Evolutionary conservation across 202 grass and related monocot species (phyloP), one percentile per base, ranked within the genome.

Genomic region (Eragrostis tef): DNA sequence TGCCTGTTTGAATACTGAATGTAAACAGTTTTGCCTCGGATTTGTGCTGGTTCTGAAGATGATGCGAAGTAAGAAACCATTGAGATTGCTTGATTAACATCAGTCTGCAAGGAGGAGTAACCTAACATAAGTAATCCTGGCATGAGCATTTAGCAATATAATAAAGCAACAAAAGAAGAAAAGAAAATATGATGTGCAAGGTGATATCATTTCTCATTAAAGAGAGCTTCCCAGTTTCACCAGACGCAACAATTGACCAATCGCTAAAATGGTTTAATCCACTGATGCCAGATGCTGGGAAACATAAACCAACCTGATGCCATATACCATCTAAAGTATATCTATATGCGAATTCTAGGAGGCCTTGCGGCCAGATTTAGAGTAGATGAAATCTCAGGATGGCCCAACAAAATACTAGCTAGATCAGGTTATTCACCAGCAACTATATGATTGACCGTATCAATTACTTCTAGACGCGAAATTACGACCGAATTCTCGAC

Each of bases 51-150:
- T 56, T 95, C 93, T 39, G 87, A 95, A 60, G 93, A 90, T 74
- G 89, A 92, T 43, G 90, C 90, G 66, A 90, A 95, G 44, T 92
- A 95, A 41, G 93, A 95, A 80, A 95, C 93, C 93, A 95, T 95
- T 34, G 93, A 82, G 70, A 95, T 95, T 48, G 93, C 93, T 77
- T 95, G 93, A 65, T 92, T 95, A 73, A 80, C 73, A 8, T 92
- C 90, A 1, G 83, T 91, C 93, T 95, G 83, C 57, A 92, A 81
- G 76, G 36, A 79, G 82, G 47, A 62, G 60, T 72, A 45, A 43
- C 60, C 62, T 46, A 0, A 0, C 13, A 46, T 86, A 52, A 89
- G 67, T 78, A 65, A 39, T 54, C 29, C 43, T 67, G 20, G 15
- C 16, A 84, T 73, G 52, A 72, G 48, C 16, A 71, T 80, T 81